A percentile compares a stretch with the other conserved stretches of the same genome.
Evolutionary conservation across 192 early-diverging fungal genomes (phyloP).

Genomic region (Coemansia sp.): DNA sequence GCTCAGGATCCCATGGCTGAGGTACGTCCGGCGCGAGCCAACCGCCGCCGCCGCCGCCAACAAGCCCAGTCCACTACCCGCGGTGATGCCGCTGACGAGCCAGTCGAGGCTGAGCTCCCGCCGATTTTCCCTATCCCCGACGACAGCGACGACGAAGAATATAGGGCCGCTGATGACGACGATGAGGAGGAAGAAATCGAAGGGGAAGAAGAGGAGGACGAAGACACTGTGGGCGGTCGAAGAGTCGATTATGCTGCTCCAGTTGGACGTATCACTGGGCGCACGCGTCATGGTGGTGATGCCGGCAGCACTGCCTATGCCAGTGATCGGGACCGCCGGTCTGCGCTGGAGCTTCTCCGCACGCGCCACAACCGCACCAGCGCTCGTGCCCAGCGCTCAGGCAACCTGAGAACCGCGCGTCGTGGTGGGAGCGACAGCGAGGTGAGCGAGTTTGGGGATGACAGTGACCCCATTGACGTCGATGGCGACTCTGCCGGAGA

Average conservation of each 20-base stretch:
- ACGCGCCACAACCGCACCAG: slow-evolving; percentile 29
- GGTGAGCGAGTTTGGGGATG: neutral
- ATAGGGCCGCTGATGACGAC: slow-evolving; percentile 54
- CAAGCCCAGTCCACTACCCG: neutral
- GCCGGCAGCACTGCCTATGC: neutral
- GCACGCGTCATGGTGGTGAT: slow-evolving; percentile 9
- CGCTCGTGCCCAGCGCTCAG: slow-evolving; percentile 11
- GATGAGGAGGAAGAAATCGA: slow-evolving; percentile 60
- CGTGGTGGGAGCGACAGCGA: neutral
- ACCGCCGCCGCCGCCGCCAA: neutral
- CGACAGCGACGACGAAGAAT: slow-evolving; percentile 66
- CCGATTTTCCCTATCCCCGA: slow-evolving; percentile 60
- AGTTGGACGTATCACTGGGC: neutral
- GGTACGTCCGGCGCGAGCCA: slow-evolving; percentile 18
- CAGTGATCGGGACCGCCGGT: slow-evolving; percentile 18
- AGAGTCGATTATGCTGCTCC: neutral
- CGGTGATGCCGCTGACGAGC: slow-evolving; percentile 13
- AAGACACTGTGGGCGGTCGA: neutral
- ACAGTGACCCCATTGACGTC: slow-evolving; percentile 8
- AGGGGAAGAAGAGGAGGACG: slow-evolving; percentile 50
- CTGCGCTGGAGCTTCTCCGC: slow-evolving; percentile 40
- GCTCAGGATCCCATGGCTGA: slow-evolving; percentile 41
- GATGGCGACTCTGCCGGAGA: slow-evolving; percentile 1
- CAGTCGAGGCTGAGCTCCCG: slow-evolving; percentile 45
- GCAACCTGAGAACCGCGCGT: neutral